Percentiles rank a stretch among this genome's conserved stretches.
These are phyloP conservation scores for Limnanthes douglasii DNA, from an alignment of 345 rosid species.

Conservation along the genomic window DNA sequence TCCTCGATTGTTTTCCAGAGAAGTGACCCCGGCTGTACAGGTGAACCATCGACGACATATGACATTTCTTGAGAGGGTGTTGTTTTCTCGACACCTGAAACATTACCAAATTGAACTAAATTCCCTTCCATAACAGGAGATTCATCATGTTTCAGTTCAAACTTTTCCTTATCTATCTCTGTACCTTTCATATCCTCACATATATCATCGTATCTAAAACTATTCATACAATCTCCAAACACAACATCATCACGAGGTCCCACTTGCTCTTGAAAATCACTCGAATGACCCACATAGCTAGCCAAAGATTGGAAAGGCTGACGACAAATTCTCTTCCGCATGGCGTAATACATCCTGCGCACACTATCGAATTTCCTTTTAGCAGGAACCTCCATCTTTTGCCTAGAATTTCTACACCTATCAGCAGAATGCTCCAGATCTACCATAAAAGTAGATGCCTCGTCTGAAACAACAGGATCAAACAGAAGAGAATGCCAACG, in stretches of 20 bases:
- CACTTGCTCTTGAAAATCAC: slow-evolving; percentile 4
- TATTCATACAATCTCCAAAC: slow-evolving; percentile 10
- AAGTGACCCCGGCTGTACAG: slow-evolving; percentile 16
- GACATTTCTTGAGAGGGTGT: slow-evolving; percentile 5
- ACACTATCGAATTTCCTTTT: slow-evolving; percentile 29
- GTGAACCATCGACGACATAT: slow-evolving; percentile 13
- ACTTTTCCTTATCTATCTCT: slow-evolving; percentile 1
- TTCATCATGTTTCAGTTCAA: slow-evolving; percentile 1
- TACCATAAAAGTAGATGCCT: slow-evolving; percentile 64
- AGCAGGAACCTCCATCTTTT: slow-evolving; percentile 7
- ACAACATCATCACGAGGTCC: not conserved
- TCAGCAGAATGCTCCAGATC: slow-evolving; percentile 31
- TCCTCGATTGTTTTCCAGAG: slow-evolving; percentile 29
- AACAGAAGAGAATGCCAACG: slow-evolving; percentile 87
- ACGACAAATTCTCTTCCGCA: slow-evolving; percentile 15
- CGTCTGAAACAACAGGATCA: slow-evolving; percentile 72
- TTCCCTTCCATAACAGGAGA: slow-evolving; percentile 5
- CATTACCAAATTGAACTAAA: slow-evolving; percentile 8
- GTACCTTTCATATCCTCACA: not conserved
- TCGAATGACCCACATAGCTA: not conserved
- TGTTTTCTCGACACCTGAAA: slow-evolving; percentile 8
- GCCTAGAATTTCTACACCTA: slow-evolving; percentile 13
- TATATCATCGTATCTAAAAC: slow-evolving; percentile 7
- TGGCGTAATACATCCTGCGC: slow-evolving; percentile 13
- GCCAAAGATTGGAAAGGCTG: slow-evolving; percentile 2